Conservation (phyloP, 805 yeast genomes). For the Ogataea polymorpha region DNA sequence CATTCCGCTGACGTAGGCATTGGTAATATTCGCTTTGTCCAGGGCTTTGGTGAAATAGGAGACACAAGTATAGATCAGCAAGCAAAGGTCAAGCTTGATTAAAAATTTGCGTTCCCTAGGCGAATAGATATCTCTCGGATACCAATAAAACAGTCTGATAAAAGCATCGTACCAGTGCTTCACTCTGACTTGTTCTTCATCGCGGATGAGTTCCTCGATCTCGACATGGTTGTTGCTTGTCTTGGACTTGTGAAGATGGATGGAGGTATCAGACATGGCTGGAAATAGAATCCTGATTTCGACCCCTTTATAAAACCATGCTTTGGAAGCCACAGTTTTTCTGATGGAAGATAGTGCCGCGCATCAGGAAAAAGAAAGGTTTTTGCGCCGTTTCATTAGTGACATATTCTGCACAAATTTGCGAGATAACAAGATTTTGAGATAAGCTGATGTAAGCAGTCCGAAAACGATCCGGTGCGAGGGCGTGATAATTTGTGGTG, state of each 20-base stretch:
- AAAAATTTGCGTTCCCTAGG: slow-evolving; percentile 39
- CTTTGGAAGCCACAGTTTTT: slow-evolving; percentile 7
- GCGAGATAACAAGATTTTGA: background rate
- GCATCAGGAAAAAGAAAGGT: background rate
- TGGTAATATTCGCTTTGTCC: slow-evolving; percentile 58
- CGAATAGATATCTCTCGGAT: slow-evolving; percentile 21
- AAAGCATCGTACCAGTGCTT: slow-evolving; percentile 59
- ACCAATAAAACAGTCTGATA: slow-evolving; percentile 48
- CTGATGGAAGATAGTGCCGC: slow-evolving; percentile 1
- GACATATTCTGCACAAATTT: background rate
- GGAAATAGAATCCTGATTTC: background rate
- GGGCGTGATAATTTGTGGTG: too few relatives aligned
- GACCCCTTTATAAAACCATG: background rate
- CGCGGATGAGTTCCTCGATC: slow-evolving; percentile 22
- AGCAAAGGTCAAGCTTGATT: slow-evolving; percentile 51
- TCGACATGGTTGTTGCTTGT: slow-evolving; percentile 3
- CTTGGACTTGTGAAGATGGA: slow-evolving; percentile 6
- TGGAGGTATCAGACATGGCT: slow-evolving; percentile 7
- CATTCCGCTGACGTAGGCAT: slow-evolving; percentile 68
- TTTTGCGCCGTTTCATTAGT: background rate
- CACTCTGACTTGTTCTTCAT: slow-evolving; percentile 33
- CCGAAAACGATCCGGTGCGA: background rate
- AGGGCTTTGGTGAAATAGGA: slow-evolving; percentile 69
- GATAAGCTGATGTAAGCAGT: background rate
- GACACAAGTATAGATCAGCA: slow-evolving; percentile 44